These are phyloP conservation scores for Endocarpon pusillum DNA, from an alignment of 495 filamentous ascomycete species.

Conservation along the genomic window DNA sequence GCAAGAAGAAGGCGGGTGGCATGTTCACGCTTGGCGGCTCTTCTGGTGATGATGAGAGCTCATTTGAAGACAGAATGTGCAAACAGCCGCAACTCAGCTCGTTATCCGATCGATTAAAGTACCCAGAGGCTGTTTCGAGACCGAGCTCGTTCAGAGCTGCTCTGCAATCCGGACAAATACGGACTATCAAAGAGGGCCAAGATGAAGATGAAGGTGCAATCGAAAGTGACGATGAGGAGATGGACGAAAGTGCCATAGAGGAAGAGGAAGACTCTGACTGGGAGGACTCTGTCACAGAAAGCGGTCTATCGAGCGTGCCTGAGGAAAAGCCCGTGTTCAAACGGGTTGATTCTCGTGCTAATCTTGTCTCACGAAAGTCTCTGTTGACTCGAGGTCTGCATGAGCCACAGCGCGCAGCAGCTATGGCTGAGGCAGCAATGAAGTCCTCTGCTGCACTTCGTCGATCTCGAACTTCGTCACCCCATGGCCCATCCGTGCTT, in stretches of 20 bases:
- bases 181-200: slow-evolving; percentile 39
- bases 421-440: slow-evolving; percentile 47
- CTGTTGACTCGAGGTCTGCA: slow-evolving; percentile 82
- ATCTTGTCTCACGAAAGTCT: slow-evolving; percentile 72
- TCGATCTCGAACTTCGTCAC: slow-evolving; percentile 54
- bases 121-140: slow-evolving; percentile 42
- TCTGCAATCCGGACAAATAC: slow-evolving; percentile 45
- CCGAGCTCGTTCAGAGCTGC: slow-evolving; percentile 73
- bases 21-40: slow-evolving; percentile 63
- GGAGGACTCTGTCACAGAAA: slow-evolving; percentile 88
- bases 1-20: slow-evolving; percentile 40
- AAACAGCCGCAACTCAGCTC: slow-evolving; percentile 31
- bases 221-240: slow-evolving; percentile 52
- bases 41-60: slow-evolving; percentile 72
- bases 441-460: slow-evolving; percentile 72
- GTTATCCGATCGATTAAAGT: slow-evolving; percentile 34
- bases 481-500: slow-evolving; percentile 55
- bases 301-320: slow-evolving; percentile 58
- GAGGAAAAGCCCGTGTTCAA: slow-evolving; percentile 70
- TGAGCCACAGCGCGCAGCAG: slow-evolving; percentile 51
- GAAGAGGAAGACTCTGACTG: slow-evolving; percentile 69
- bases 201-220: slow-evolving; percentile 59
- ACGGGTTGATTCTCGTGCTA: slow-evolving; percentile 74
- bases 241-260: slow-evolving; percentile 68
- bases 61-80: slow-evolving; percentile 51